phyloP scores from a whole-genome alignment of 2,329 filamentous ascomycete species.

The Alternaria sp. region DNA sequence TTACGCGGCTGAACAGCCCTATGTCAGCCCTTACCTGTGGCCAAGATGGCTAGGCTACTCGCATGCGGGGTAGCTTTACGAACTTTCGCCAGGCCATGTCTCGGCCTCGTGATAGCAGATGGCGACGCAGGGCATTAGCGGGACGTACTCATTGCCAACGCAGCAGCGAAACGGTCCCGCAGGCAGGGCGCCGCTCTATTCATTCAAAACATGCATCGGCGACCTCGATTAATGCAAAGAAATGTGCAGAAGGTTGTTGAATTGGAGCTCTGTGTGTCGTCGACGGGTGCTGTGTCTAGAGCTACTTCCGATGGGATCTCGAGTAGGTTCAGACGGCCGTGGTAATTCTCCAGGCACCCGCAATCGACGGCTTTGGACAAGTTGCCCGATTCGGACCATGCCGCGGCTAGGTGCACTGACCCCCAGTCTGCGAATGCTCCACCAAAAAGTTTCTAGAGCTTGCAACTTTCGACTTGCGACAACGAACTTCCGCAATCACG shows the following conservation, averaged over 20 bases:
- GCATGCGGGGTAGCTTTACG: neutral
- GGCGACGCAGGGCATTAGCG: neutral
- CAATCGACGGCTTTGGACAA: neutral
- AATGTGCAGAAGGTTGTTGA: neutral
- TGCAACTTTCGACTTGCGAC: conserved; percentile 5
- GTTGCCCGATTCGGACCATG: neutral
- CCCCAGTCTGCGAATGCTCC: neutral
- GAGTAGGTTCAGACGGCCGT: neutral
- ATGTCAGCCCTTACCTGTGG: neutral
- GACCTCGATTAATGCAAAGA: neutral
- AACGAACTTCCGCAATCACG: neutral
- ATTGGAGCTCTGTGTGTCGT: neutral
- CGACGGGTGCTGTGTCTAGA: neutral
- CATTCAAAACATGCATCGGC: neutral
- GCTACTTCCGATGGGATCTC: neutral
- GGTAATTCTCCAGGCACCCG: neutral
- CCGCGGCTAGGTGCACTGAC: conserved; percentile 9
- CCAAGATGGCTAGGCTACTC: neutral
- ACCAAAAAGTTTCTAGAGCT: conserved; percentile 22
- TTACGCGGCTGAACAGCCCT: neutral
- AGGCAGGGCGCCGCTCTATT: neutral
- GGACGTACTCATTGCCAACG: neutral
- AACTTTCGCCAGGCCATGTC: neutral
- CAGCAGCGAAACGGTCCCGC: neutral
- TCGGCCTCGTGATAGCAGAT: neutral